Conservation (phyloP, 441 rosid genomes). For the Arabidopsis hybrid region DNA sequence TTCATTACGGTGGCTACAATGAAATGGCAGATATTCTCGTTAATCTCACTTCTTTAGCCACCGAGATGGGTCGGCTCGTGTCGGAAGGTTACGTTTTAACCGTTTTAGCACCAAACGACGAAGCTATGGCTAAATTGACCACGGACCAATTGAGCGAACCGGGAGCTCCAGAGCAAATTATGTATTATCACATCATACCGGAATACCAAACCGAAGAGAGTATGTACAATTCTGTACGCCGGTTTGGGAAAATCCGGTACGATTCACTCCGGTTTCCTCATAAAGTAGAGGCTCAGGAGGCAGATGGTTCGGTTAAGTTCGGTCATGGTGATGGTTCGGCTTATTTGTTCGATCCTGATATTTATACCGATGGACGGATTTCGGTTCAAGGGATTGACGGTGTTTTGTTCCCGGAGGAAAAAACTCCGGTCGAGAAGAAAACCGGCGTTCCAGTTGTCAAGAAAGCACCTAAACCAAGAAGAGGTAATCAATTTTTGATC, state of each 20-base stretch:
- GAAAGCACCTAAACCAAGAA: slow-evolving; percentile 69
- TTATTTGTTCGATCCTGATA: slow-evolving; percentile 92
- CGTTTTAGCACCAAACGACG: slow-evolving; percentile 76
- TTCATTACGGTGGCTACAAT: slow-evolving; percentile 78
- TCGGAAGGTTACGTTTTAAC: slow-evolving; percentile 76
- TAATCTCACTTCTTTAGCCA: slow-evolving; percentile 71
- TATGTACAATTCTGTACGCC: slow-evolving; percentile 90
- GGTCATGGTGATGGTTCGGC: slow-evolving; percentile 83
- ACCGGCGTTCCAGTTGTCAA: slow-evolving; percentile 44
- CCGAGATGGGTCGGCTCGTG: slow-evolving; percentile 72
- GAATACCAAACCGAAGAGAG: slow-evolving; percentile 99
- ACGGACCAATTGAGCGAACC: slow-evolving; percentile 79
- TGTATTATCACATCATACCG: slow-evolving; percentile 74
- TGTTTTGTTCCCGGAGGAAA: slow-evolving; percentile 83
- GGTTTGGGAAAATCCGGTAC: slow-evolving; percentile 87
- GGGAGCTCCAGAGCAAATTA: slow-evolving; percentile 76
- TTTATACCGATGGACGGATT: slow-evolving; percentile 92
- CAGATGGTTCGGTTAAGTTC: slow-evolving; percentile 96
- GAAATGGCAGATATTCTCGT: slow-evolving; percentile 81
- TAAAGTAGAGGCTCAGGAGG: slow-evolving; percentile 85
- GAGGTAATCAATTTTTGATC: slow-evolving; percentile 55
- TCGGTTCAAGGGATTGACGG: slow-evolving; percentile 98
- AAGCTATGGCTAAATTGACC: slow-evolving; percentile 75
- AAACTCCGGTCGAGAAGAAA: slow-evolving; percentile 43
- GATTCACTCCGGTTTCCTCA: slow-evolving; percentile 89